Base-by-base conservation (phyloP, 345 rosid genomes). In the Pugionium dolabratum region DNA sequence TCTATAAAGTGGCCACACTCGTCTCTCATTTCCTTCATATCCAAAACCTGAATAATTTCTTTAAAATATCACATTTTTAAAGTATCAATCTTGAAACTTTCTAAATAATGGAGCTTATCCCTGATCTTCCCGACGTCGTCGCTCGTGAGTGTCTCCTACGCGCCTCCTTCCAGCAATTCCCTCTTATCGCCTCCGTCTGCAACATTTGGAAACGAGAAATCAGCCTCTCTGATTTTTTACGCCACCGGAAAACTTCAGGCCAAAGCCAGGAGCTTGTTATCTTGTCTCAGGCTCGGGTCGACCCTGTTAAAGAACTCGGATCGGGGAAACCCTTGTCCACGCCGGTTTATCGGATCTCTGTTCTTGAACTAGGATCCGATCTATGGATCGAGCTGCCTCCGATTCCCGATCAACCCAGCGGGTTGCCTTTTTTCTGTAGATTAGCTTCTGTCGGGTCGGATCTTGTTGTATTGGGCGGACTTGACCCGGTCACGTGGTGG, bases 391-490 rank as follows among this genome's bases (percentile, higher is more conserved):
- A 85, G 54, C 51, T 86, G 52, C 95, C 88, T 18, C 80, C 82
- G 33, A 9, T 76, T 50, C 86, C 88, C 0, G 82, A 74, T 28
- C 66, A 78, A 51, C 10, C 79, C 9, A 36, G 47, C 4, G 85
- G 84, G 1, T 32, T 87, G 73, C 96, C 97, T 4, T 56, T 84
- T 82, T 89, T 87, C 9, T 86, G 96, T 43, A 83, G 77, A 71
- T 9, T 93, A 10, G 86, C 74, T 0, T 69, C 84, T 0, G 86
- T 80, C 36, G 94, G 96, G 44, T 79, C 83, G 62, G 81, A 81
- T 45, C 79, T 93, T 48, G 81, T 90, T 6, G 80, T 85, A 44
- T 31, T 90, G 51, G 97, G 97, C 0, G 98, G 98, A 71, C 59
- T 87, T 69, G 87, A 89, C 71, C 88, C 85, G 35, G 75, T 41